Evolutionary conservation across 805 yeast species (phyloP).

Genomic region (Starmerella geochares): DNA sequence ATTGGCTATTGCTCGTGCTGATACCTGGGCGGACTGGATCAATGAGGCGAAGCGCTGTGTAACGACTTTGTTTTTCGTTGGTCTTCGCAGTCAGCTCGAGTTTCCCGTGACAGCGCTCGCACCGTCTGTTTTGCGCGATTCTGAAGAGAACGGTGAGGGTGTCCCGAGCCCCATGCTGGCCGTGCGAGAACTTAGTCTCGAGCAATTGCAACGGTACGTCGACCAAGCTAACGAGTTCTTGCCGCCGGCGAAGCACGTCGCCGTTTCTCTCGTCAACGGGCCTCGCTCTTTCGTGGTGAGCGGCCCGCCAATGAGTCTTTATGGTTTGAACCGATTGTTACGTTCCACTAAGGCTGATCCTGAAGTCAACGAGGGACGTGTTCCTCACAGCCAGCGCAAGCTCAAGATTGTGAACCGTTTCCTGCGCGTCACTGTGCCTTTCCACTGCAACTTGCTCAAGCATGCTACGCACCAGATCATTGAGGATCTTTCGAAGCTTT

Average conservation of each 20-base stretch:
- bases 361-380: conserved; percentile 89
- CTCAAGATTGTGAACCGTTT: conserved; percentile 86
- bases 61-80: conserved; percentile 80
- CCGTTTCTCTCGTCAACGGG: conserved; percentile 85
- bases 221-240: conserved; percentile 85
- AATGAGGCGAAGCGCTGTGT: conserved; percentile 65
- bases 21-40: conserved; percentile 76
- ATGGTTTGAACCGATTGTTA: conserved; percentile 84
- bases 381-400: conserved; percentile 89
- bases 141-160: conserved; percentile 90
- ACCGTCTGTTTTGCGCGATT: conserved; percentile 85
- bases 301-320: conserved; percentile 96
- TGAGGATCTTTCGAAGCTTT: conserved; percentile 52
- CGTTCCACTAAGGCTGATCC: conserved; percentile 91
- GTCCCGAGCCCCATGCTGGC: conserved; percentile 96
- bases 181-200: conserved; percentile 71
- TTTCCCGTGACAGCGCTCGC: conserved; percentile 92
- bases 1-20: conserved; percentile 70
- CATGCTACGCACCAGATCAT: conserved; percentile 60
- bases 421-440: conserved; percentile 90
- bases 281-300: conserved; percentile 90
- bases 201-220: conserved; percentile 69
- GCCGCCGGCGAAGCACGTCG: conserved; percentile 83
- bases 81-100: conserved; percentile 78
- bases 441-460: conserved; percentile 80